These are phyloP conservation scores for Penstemon barbatus DNA, from an alignment of 257 asterid genomes.

Conservation along the genomic window DNA sequence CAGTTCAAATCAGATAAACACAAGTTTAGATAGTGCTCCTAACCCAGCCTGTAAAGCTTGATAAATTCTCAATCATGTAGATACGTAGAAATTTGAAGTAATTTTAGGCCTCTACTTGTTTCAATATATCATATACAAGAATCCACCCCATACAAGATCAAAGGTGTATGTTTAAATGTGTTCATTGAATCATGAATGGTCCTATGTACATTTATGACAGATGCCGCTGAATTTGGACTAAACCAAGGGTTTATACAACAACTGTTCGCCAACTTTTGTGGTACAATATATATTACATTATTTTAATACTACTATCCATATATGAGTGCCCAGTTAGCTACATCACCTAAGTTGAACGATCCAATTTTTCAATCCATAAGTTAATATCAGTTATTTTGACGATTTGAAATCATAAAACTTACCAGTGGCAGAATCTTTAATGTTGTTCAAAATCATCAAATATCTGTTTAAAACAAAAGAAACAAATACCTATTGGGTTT, in stretches of 20 bases:
- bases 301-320: background rate
- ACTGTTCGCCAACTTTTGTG: background rate
- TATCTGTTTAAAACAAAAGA: too few species aligned
- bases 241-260: slow-evolving; percentile 1
- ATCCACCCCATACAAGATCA: background rate
- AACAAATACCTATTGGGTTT: too few species aligned
- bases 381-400: background rate
- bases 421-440: background rate
- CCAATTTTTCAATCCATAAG: background rate
- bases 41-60: background rate
- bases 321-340: background rate
- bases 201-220: slow-evolving; percentile 4
- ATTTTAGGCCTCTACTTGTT: too few species aligned
- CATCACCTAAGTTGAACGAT: background rate
- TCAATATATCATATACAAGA: too few species aligned
- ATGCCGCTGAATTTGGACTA: background rate
- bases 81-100: too few species aligned
- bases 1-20: slow-evolving; percentile 11
- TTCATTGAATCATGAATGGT: background rate
- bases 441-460: too few species aligned
- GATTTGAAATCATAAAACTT: background rate
- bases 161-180: slow-evolving; percentile 2
- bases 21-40: background rate
- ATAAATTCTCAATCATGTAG: too few species aligned
- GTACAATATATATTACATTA: background rate